These are phyloP conservation scores for Diaporthe citriasiana DNA, from an alignment of 2,329 filamentous ascomycete genomes.

Conservation along the genomic window DNA sequence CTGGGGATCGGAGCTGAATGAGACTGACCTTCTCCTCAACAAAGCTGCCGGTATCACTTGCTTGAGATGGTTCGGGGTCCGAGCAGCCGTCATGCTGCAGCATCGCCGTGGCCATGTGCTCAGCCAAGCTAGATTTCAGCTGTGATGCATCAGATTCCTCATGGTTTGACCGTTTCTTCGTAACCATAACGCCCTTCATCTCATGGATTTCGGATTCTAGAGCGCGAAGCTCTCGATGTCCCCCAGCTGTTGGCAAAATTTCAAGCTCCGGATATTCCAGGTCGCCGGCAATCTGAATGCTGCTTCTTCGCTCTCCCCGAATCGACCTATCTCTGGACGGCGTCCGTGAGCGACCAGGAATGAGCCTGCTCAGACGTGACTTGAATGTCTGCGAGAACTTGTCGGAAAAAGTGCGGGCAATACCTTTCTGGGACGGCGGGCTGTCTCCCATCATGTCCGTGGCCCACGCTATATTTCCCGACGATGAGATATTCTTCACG, in stretches of 20 bases:
- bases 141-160: background rate
- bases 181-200: constrained; percentile 40
- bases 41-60: background rate
- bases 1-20: constrained; percentile 3
- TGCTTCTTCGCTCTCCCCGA: constrained; percentile 38
- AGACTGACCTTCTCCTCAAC: constrained; percentile 20
- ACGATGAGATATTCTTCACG: constrained; percentile 43
- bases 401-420: constrained; percentile 48
- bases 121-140: constrained; percentile 16
- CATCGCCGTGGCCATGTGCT: constrained; percentile 21
- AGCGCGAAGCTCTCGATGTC: constrained; percentile 44
- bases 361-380: constrained; percentile 47
- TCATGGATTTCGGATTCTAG: constrained; percentile 45
- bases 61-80: constrained; percentile 1
- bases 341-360: constrained; percentile 42
- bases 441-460: constrained; percentile 46
- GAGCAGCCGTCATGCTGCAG: constrained; percentile 30
- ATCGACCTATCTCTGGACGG: constrained; percentile 34
- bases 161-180: background rate
- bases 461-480: constrained; percentile 46
- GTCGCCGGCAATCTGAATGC: constrained; percentile 38
- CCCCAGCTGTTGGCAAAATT: constrained; percentile 42
- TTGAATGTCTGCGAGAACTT: constrained; percentile 51
- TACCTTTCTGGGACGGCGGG: constrained; percentile 8
- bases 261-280: constrained; percentile 47